A percentile compares a stretch with the other conserved stretches of the same genome.
These are phyloP conservation scores for Leptodontidium sp. DNA, from an alignment of 2,329 filamentous ascomycete genomes.

Conservation along the genomic window DNA sequence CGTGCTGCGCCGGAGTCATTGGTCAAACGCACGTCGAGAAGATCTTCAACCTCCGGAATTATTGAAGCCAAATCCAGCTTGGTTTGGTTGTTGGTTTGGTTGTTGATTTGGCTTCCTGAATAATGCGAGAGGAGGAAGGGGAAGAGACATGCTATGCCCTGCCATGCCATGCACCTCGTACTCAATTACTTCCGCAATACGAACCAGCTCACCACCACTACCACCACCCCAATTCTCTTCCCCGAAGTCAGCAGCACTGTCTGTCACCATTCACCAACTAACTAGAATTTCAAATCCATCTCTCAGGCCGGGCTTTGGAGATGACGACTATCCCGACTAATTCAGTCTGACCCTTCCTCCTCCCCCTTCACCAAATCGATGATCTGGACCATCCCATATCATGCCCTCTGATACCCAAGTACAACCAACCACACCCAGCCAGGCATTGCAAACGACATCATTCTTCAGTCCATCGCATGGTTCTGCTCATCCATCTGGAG, in stretches of 20 bases:
- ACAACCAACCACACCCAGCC: not conserved
- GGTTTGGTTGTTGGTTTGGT: no score
- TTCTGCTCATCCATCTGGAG: not conserved
- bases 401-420: constrained; percentile 4
- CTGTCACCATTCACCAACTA: not conserved
- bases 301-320: not conserved
- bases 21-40: constrained; percentile 6
- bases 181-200: constrained; percentile 12
- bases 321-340: not conserved
- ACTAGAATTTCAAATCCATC: not conserved
- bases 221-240: not conserved
- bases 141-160: not conserved
- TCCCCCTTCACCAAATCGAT: not conserved
- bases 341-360: not conserved
- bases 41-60: constrained; percentile 3
- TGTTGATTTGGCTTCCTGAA: no score
- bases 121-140: not conserved
- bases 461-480: not conserved
- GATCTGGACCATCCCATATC: not conserved
- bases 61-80: not conserved
- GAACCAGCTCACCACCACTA: constrained; percentile 4
- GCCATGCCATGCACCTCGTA: not conserved
- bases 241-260: not conserved
- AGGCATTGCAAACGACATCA: constrained; percentile 10
- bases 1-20: not conserved